Base-by-base conservation (phyloP, 1,284 basidiomycete species). In the Moniliella sp. region DNA sequence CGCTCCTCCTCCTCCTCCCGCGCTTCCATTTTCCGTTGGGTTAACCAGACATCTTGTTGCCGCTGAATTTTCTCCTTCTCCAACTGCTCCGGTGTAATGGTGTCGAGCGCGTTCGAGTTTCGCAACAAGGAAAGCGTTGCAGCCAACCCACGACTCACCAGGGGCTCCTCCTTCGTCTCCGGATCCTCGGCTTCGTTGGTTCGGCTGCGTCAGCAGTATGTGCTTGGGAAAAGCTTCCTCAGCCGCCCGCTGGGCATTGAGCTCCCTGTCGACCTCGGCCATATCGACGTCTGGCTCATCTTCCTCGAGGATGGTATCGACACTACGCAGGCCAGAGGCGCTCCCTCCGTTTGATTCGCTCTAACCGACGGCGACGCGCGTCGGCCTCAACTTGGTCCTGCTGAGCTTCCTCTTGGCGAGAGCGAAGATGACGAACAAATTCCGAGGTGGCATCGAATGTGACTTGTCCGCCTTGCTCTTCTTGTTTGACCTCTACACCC, bases 391-490 rank as follows among this genome's bases (percentile, higher is more conserved):
- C 21, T n/a, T 23, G 8, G 8, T 23, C 21, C 21, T 23, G 8
- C 21, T 7, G 21, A 7, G n/a, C 7, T n/a, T n/a, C 21, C 21
- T 23, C 21, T n/a, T n/a, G 8, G n/a, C 21, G 21, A 7, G n/a
- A n/a, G 21, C 21, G 7, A 40, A 99, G 82, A 25, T 79, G 75
- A 10, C 84, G 74, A 15, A 97, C 80, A 48, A 99, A 99, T 59
- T 94, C 86, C 11, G 82, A 82, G 0, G 91, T 97, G 48, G 93
- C 84, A 57, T 97, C 88, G 39, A 99, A 86, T 0, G 78, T 79
- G 18, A 99, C 67, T 21, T 30, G 50, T 25, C 28, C 38, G 14
- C 37, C 39, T 7, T 18, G 41, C 15, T 14, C 34, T 5, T 18
- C 33, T 5, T 28, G 32, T n/a, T n/a, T n/a, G n/a, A n/a, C n/a